Base-by-base conservation (phyloP, 345 rosid species). In the Ricinus communis region DNA sequence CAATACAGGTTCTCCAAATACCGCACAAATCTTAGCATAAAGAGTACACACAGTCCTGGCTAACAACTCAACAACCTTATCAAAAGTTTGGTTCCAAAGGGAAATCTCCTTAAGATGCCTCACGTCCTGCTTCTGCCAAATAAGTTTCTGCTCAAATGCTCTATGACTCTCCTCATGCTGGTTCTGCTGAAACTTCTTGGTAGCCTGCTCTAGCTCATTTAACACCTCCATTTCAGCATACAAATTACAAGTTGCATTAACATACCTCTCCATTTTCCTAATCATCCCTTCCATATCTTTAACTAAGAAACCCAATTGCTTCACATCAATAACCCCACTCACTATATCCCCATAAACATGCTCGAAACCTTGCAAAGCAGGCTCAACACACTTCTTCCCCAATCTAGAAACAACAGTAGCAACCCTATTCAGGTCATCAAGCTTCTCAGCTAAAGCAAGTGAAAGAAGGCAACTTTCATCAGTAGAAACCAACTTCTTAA, bases 111-210 rank as follows among this genome's bases (percentile, higher is more conserved):
- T 86, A 47, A 94, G 91, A 82, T 91, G 93, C 82, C 75, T 84
- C 62, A 94, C 96, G 16, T 94, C 97, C 72, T 94, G 97, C 77
- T 72, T 94, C 86, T 94, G 98, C 98, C 98, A 94, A 78, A 87
- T 77, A 75, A 91, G 74, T 74, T 91, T 94, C 93, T 94, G 99
- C 80, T 94, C 92, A 24, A 88, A 91, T 19, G 96, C 96, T 21
- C 89, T 90, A 41, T 85, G 81, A 67, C 92, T 91, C 81, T 85
- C 95, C 79, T 91, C 95, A 69, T 90, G 93, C 80, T 87, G 96
- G 65, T 86, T 90, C 36, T 82, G 71, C 72, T 85, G 96, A 65
- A 91, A 91, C 86, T 94, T 94, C 87, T 85, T 73, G 0, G 91
- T 77, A 1, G 90, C 91, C 69, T 85, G 97, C 62, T 94, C 99